Conservation (phyloP, 1,284 basidiomycete species). For the Anthracocystis walkeri region DNA sequence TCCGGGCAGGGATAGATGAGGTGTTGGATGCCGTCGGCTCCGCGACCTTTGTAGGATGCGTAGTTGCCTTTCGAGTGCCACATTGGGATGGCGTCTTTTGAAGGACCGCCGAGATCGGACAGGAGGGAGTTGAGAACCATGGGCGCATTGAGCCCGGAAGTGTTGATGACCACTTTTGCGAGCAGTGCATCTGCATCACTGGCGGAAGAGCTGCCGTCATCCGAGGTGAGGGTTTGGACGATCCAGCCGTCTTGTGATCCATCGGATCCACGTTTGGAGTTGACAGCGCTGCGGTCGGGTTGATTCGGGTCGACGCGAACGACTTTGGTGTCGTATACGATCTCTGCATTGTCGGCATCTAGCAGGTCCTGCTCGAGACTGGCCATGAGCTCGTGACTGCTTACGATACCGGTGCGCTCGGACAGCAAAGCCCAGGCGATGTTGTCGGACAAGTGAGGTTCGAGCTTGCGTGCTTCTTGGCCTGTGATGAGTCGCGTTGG, state of each 20-base stretch:
- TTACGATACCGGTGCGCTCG: conserved; percentile 89
- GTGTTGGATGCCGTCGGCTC: conserved; percentile 48
- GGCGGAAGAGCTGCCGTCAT: conserved; percentile 26
- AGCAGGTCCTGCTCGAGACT: conserved; percentile 82
- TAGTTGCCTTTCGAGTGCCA: conserved; percentile 68
- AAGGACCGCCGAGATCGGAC: conserved; percentile 16
- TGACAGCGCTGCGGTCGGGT: conserved; percentile 15
- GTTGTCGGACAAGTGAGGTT: conserved; percentile 81
- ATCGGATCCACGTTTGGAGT: conserved; percentile 53
- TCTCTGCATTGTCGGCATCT: conserved; percentile 78
- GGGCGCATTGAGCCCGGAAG: conserved; percentile 80
- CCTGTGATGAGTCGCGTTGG: conserved; percentile 77
- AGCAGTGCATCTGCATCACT: conserved; percentile 78
- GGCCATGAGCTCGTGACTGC: conserved; percentile 82
- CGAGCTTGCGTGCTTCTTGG: conserved; percentile 79
- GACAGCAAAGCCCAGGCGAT: conserved; percentile 83
- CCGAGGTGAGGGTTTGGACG: conserved; percentile 71
- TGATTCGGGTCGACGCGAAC: conserved; percentile 83
- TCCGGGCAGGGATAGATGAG: conserved; percentile 67
- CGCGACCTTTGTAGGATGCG: conserved; percentile 61
- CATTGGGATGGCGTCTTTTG: conserved; percentile 49
- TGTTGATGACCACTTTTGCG: conserved; percentile 86
- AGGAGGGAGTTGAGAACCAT: conserved; percentile 62
- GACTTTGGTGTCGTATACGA: conserved; percentile 84
- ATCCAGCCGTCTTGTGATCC: conserved; percentile 72